Evolutionary conservation across 208 protist species (phyloP).

Genomic region (Trypanosoma theileri): DNA sequence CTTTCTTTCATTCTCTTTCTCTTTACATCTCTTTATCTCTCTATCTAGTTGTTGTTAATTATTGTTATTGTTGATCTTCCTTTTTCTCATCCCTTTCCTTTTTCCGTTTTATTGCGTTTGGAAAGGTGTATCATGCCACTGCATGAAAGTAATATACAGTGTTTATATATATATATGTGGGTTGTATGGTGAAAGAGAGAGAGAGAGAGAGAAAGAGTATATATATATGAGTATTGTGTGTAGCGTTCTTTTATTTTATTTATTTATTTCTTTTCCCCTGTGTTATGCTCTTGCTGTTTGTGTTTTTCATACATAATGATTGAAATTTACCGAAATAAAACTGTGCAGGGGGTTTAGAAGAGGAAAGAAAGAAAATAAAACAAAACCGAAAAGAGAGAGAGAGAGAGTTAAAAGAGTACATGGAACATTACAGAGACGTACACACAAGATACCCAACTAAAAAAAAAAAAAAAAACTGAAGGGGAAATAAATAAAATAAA

Average conservation of each 20-base stretch:
- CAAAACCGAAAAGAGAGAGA: neutral
- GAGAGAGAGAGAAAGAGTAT: too few relatives aligned
- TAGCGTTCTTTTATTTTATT: neutral
- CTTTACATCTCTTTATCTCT: neutral
- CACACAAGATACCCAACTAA: too few relatives aligned
- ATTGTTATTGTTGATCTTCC: neutral
- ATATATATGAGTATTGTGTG: too few relatives aligned
- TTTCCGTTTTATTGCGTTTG: neutral
- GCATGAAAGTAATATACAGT: too few relatives aligned
- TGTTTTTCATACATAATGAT: too few relatives aligned
- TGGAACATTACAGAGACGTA: too few relatives aligned
- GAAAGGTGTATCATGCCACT: too few relatives aligned
- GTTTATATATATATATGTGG: too few relatives aligned
- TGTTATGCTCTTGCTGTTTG: slow-evolving; percentile 2
- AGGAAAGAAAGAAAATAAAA: too few relatives aligned
- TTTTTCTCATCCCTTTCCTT: neutral
- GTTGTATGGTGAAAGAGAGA: too few relatives aligned
- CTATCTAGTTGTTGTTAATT: neutral
- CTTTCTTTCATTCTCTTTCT: slow-evolving; percentile 9
- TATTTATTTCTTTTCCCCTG: slow-evolving; percentile 5
- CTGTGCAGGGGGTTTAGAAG: too few relatives aligned
- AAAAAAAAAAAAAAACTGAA: neutral
- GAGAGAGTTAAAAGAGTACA: neutral
- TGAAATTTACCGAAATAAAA: too few relatives aligned
- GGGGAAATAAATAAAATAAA: slow-evolving; percentile 18